Evolutionary conservation across 495 filamentous ascomycete genomes (phyloP), one percentile per base, ranked within the genome.

Genomic region (Neurospora sp.): DNA sequence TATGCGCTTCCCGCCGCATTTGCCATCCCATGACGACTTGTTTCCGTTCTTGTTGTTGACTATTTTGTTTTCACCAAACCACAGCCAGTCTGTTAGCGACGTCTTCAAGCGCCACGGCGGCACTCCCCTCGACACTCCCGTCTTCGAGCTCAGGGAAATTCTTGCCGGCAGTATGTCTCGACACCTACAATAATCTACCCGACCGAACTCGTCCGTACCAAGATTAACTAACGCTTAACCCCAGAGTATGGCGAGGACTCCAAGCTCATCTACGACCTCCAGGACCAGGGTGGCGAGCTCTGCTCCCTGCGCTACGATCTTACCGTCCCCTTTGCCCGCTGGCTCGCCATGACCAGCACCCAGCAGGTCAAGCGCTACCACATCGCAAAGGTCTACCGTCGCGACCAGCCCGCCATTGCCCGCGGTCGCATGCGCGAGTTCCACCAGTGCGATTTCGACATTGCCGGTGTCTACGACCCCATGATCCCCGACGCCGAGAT

Each of bases 401-500:
- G 85, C 41, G 84, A 87, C 73, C 85, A 88, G 70, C 85, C 85
- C 2, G 80, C 80, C 37, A 78, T 82, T 11, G 76, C 77, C 70
- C 78, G 78, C 39, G 96, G 96, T 69, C 88, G 93, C 7, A 95
- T 98, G 92, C 88, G 96, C 73, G 95, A 99, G 81, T 97, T 99
- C 82, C 97, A 96, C 81, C 95, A 98, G 84, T 97, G 94, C 82
- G 95, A 98, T 82, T 97, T 98, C 79, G 95, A 98, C 81, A 94
- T 98, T 83, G 95, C 95, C 35, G 95, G 94, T 73, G 81, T 84
- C 40, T 96, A 93, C 80, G 95, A 98, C 77, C 80, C 91, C n/a
- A 98, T 98, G 95, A 85, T 98, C 31, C 93, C 95, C 65, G 95
- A 98, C 81, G 93, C 95, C n/a, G 95, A 98, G 84, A 91, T 97